Evolutionary conservation across 2,329 filamentous ascomycete species (phyloP).

Genomic region (Penicillium sp.): DNA sequence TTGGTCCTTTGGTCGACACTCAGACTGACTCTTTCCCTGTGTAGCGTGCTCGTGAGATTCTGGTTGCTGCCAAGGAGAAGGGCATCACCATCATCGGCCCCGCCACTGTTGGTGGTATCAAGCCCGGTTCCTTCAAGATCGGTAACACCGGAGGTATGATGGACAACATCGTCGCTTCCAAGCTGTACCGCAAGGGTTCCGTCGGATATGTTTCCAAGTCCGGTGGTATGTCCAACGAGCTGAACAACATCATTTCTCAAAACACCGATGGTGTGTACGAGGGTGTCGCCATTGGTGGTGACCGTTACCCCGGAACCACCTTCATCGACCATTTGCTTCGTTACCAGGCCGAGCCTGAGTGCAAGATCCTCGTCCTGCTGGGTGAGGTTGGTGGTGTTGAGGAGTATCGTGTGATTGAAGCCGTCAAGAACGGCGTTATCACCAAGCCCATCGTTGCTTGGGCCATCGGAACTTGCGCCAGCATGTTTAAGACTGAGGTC

Average conservation of each 20-base stretch:
- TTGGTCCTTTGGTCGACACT: neutral
- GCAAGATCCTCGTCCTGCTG: constrained; percentile 93
- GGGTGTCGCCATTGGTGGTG: constrained; percentile 98
- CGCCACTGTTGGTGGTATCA: constrained; percentile 97
- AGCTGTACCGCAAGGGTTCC: constrained; percentile 98
- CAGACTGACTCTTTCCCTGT: constrained; percentile 4
- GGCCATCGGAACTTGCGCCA: constrained; percentile 98
- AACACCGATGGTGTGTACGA: constrained; percentile 97
- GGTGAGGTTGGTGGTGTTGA: constrained; percentile 99
- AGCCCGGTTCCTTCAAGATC: constrained; percentile 99
- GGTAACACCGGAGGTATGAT: constrained; percentile 99
- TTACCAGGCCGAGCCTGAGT: constrained; percentile 93
- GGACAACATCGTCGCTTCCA: constrained; percentile 99
- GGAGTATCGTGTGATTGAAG: constrained; percentile 99
- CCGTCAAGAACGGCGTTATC: constrained; percentile 87
- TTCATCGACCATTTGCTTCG: constrained; percentile 98
- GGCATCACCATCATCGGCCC: constrained; percentile 98
- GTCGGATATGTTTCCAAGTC: constrained; percentile 99
- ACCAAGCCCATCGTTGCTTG: constrained; percentile 98
- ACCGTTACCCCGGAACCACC: constrained; percentile 96
- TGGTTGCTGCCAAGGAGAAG: constrained; percentile 96
- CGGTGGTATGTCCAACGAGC: constrained; percentile 99
- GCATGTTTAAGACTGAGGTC: constrained; percentile 99
- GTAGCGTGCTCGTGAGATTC: constrained; percentile 92
- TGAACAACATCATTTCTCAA: constrained; percentile 98